These are phyloP conservation scores for Daphne laureola DNA, from an alignment of 441 rosid species.

Conservation along the genomic window DNA sequence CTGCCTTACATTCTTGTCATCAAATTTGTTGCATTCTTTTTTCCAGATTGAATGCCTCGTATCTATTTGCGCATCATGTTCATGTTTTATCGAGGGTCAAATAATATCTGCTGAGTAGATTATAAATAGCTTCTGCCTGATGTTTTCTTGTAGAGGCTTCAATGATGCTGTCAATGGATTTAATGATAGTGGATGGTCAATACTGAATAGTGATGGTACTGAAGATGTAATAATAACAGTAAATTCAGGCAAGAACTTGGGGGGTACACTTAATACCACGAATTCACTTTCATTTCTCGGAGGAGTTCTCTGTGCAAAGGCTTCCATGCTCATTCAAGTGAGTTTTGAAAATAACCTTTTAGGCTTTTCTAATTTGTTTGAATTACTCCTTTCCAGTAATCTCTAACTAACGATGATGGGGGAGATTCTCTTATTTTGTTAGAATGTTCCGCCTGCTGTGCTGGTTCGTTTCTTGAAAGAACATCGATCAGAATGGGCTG, in stretches of 20 bases:
- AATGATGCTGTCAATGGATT: conserved; percentile 96
- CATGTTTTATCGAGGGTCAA: background rate
- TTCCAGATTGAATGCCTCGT: background rate
- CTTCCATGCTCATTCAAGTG: conserved; percentile 96
- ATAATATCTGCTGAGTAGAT: background rate
- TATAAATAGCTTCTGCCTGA: background rate
- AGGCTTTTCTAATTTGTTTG: background rate
- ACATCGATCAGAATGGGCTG: conserved; percentile 99
- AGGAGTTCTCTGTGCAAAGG: conserved; percentile 94
- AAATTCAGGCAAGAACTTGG: conserved; percentile 69
- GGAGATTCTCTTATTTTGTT: conserved; percentile 8
- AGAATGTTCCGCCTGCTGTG: conserved; percentile 96
- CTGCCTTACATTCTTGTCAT: background rate
- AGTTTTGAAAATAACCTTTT: conserved; percentile 15
- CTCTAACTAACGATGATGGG: conserved; percentile 2
- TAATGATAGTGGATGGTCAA: conserved; percentile 94
- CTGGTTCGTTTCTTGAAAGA: conserved; percentile 90
- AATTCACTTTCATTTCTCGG: conserved; percentile 68
- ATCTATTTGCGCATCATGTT: background rate
- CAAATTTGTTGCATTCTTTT: background rate
- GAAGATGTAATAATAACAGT: conserved; percentile 84
- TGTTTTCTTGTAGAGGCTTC: conserved; percentile 55
- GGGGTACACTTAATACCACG: conserved; percentile 32
- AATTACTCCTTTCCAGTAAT: background rate
- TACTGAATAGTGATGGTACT: conserved; percentile 71